Percentiles rank a stretch among this genome's conserved stretches.
These are phyloP conservation scores for Umbelopsis isabellina DNA, from an alignment of 192 early-diverging fungal genomes.

Conservation along the genomic window DNA sequence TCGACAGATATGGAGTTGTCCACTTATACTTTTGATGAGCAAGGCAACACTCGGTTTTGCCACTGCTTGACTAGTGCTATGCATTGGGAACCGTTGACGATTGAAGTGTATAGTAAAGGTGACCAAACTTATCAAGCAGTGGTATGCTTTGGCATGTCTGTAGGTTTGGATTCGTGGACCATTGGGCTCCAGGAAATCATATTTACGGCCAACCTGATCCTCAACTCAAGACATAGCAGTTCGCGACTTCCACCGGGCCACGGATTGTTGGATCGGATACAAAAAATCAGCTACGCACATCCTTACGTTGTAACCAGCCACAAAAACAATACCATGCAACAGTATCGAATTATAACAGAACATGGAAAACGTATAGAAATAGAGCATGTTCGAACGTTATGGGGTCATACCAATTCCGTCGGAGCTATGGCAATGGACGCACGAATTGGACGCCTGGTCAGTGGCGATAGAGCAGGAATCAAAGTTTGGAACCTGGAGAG, in stretches of 20 bases:
- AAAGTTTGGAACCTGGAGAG: conserved; percentile 51
- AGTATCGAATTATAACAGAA: conserved; percentile 30
- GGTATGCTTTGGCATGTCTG: conserved; percentile 35
- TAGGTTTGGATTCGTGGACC: conserved; percentile 31
- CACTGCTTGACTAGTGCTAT: conserved; percentile 40
- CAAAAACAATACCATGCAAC: conserved; percentile 51
- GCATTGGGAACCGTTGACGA: conserved; percentile 29
- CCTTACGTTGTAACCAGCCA: conserved; percentile 52
- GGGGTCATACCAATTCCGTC: conserved; percentile 50
- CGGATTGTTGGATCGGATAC: conserved; percentile 28
- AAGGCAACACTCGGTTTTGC: conserved; percentile 12
- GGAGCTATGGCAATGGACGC: conserved; percentile 51
- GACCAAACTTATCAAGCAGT: conserved; percentile 28
- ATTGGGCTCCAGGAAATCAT: conserved; percentile 40
- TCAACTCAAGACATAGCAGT: conserved; percentile 12
- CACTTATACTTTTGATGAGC: conserved; percentile 22
- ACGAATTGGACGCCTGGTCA: conserved; percentile 39
- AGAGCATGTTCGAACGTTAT: conserved; percentile 44
- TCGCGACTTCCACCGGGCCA: conserved; percentile 28
- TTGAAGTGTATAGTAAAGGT: conserved; percentile 21
- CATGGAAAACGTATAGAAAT: conserved; percentile 32
- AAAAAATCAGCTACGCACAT: conserved; percentile 34
- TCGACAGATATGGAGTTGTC: conserved; percentile 37
- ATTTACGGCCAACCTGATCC: not conserved
- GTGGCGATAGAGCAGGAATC: conserved; percentile 47